Base-by-base conservation (phyloP, 2,329 filamentous ascomycete genomes). In the Rhynchosporium graminicola region DNA sequence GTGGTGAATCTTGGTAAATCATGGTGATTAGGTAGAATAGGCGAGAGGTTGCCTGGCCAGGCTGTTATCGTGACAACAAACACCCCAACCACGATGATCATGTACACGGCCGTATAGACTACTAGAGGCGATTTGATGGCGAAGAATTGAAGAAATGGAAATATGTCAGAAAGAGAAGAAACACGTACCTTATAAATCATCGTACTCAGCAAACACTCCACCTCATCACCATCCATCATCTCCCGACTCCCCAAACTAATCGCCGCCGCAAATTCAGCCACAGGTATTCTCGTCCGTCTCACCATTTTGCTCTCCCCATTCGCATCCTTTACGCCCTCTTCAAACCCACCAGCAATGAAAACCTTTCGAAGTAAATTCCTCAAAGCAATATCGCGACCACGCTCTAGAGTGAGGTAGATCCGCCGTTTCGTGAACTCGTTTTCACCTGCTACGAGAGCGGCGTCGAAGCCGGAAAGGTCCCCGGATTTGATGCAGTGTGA, bases 311-410 rank as follows among this genome's bases (percentile, higher is more conserved):
- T 20, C 20, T 20, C 20, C 20, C 20, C 80, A 57, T 85, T 83
- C 7, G 84, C 82, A 59, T 92, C 88, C 69, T 94, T 92, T 12
- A 83, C 74, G 4, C 20, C 45, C 64, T 91, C 87, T 68, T 94
- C 91, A 65, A 88, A 95, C 0, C 92, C 95, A 46, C 89, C 92
- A 0, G 86, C 86, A 26, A 98, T 75, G 74, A 95, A 98, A 2
- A 98, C 93, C 74, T 96, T 97, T 46, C 95, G 86, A 64, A 97
- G 85, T 3, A 99, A 81, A 74, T 99, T 99, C 61, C 95, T 89
- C 66, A 99, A 77, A 9, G 92, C 90, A 65, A 98, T 92, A 72
- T 99, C 95, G 56, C 95, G 89, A 12, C 92, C 91, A 48, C 95
- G 86, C 74, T 99, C 95, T 0, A 99, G 83, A 0, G 95, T 97